Evolutionary conservation across 2,329 filamentous ascomycete genomes (phyloP).

Genomic region (Ascochyta fabae): DNA sequence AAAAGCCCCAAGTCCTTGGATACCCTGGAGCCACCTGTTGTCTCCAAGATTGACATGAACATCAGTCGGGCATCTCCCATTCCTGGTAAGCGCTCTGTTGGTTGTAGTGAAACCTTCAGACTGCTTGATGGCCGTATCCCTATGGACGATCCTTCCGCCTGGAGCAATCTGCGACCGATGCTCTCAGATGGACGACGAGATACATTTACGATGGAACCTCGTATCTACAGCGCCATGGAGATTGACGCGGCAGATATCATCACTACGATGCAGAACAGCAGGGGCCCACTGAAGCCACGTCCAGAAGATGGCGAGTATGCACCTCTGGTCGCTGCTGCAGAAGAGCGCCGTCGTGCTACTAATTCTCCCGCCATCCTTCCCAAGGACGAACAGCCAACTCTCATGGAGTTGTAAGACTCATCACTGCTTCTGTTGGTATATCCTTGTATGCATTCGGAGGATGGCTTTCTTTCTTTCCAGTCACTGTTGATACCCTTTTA

Average conservation of each 20-base stretch:
- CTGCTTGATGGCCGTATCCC: constrained; percentile 43
- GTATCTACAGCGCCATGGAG: constrained; percentile 47
- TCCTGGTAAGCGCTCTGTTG: constrained; percentile 32
- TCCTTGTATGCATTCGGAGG: neutral
- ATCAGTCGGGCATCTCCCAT: constrained; percentile 15
- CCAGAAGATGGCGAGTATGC: constrained; percentile 39
- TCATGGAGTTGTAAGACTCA: constrained; percentile 16
- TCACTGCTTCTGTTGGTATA: constrained; percentile 5
- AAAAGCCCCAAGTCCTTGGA: constrained; percentile 24
- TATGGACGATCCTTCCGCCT: constrained; percentile 42
- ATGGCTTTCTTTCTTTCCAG: constrained; percentile 6
- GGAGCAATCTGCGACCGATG: constrained; percentile 41
- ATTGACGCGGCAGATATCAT: constrained; percentile 47
- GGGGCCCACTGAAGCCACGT: constrained; percentile 36
- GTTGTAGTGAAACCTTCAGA: constrained; percentile 45
- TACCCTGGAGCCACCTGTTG: constrained; percentile 37
- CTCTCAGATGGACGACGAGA: constrained; percentile 26
- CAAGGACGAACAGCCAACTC: constrained; percentile 2
- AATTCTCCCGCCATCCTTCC: constrained; percentile 23
- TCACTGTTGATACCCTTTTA: constrained; percentile 27
- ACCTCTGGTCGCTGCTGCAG: constrained; percentile 38
- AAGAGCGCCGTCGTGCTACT: constrained; percentile 33
- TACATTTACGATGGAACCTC: constrained; percentile 35
- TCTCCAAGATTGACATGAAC: constrained; percentile 29
- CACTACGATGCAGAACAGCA: constrained; percentile 43